These are phyloP conservation scores for Coniosporium apollinis DNA, from an alignment of 495 filamentous ascomycete genomes.

Conservation along the genomic window DNA sequence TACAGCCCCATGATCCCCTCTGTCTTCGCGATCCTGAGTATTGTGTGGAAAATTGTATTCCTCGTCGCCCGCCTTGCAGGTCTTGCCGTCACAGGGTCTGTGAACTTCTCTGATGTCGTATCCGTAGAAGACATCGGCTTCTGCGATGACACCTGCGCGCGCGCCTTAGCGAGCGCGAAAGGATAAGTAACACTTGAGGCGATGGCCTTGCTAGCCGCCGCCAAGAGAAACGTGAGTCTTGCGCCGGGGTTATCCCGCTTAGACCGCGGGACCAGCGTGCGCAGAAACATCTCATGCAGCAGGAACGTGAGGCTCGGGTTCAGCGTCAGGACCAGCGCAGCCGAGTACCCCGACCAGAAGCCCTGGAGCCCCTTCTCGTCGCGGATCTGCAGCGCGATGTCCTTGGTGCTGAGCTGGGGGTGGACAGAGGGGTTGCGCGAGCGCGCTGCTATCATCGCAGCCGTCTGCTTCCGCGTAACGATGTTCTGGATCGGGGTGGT, in stretches of 20 bases:
- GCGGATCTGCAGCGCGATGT: slow-evolving; percentile 47
- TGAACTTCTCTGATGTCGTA: neutral
- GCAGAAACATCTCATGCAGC: slow-evolving; percentile 54
- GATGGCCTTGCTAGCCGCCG: slow-evolving; percentile 63
- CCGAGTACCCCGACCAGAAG: slow-evolving; percentile 86
- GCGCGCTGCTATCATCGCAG: slow-evolving; percentile 25
- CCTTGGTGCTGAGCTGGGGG: slow-evolving; percentile 27
- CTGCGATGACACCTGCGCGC: slow-evolving; percentile 36
- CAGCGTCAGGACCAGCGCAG: slow-evolving; percentile 59
- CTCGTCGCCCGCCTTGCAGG: slow-evolving; percentile 7
- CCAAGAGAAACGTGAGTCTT: slow-evolving; percentile 48
- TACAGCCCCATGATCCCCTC: slow-evolving; percentile 63
- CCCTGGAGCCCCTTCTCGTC: slow-evolving; percentile 57
- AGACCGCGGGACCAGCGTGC: slow-evolving; percentile 32
- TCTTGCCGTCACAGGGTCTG: slow-evolving; percentile 2
- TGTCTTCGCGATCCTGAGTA: slow-evolving; percentile 41
- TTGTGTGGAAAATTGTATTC: slow-evolving; percentile 41
- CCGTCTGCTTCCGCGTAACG: slow-evolving; percentile 65
- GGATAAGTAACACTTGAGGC: slow-evolving; percentile 76
- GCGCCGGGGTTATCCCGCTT: slow-evolving; percentile 35
- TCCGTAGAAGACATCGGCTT: neutral
- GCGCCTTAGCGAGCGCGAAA: slow-evolving; percentile 63
- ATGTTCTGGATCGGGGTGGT: slow-evolving; percentile 75
- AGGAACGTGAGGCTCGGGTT: slow-evolving; percentile 83
- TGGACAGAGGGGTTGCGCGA: slow-evolving; percentile 8